Evolutionary conservation across 108 stramenopile genomes (phyloP).

Genomic region (Parietichytrium sp.): DNA sequence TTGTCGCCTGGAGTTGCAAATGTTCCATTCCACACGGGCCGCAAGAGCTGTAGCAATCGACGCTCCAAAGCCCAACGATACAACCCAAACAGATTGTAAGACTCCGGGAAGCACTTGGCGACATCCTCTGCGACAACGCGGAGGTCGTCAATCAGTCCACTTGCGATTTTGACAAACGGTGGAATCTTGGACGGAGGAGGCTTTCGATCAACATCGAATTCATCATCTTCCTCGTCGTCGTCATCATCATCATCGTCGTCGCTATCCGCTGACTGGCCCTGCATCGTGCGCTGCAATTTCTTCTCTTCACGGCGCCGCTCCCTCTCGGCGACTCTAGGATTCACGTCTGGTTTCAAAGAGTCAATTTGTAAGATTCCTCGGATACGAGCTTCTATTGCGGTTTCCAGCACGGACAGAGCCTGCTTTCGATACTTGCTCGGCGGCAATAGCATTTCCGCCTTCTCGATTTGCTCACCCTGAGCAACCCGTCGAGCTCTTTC

Average conservation of each 20-base stretch:
- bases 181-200: slow-evolving; percentile 1
- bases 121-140: neutral
- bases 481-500: slow-evolving; percentile 1
- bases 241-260: slow-evolving; percentile 2
- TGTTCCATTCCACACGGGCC: neutral
- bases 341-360: neutral
- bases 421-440: neutral
- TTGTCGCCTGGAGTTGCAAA: neutral
- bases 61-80: slow-evolving; percentile 21
- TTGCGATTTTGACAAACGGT: neutral
- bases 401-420: neutral
- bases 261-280: no score
- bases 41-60: neutral
- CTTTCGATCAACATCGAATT: neutral
- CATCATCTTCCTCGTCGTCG: neutral
- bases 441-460: slow-evolving; percentile 35
- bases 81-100: neutral
- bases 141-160: neutral
- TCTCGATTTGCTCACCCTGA: neutral
- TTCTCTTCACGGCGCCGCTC: neutral
- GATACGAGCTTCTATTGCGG: neutral
- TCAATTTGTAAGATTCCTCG: neutral
- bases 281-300: no score
- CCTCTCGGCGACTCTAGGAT: neutral
- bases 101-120: slow-evolving; percentile 5